Conservation (phyloP, 2,329 filamentous ascomycete genomes). For the Ascochyta clinopodiicola region DNA sequence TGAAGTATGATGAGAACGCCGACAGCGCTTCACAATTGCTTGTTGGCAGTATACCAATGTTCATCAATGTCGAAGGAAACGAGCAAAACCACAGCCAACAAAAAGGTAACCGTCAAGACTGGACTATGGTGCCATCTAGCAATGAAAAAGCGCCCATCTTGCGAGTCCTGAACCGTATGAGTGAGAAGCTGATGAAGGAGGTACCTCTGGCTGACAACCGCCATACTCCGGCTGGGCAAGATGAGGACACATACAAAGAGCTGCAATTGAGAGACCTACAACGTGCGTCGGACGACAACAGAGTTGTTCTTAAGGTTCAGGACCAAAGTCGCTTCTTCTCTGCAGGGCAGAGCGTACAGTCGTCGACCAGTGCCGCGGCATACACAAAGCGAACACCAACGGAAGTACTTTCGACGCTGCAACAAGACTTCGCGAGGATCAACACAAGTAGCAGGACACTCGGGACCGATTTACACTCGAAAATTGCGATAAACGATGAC, state of each 20-base stretch:
- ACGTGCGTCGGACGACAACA: slow-evolving; percentile 74
- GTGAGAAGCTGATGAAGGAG: slow-evolving; percentile 90
- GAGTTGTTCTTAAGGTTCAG: slow-evolving; percentile 84
- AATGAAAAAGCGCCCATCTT: slow-evolving; percentile 85
- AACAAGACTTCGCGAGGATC: slow-evolving; percentile 64
- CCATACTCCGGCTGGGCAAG: slow-evolving; percentile 69
- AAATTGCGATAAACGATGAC: slow-evolving; percentile 73
- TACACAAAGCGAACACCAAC: slow-evolving; percentile 74
- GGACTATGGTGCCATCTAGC: slow-evolving; percentile 82
- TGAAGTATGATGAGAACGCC: slow-evolving; percentile 71
- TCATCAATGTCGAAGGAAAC: slow-evolving; percentile 92
- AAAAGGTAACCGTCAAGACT: slow-evolving; percentile 84
- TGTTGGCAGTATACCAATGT: slow-evolving; percentile 77
- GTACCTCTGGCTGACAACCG: slow-evolving; percentile 79
- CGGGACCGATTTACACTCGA: slow-evolving; percentile 63
- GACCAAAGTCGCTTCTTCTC: slow-evolving; percentile 87
- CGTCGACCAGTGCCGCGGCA: slow-evolving; percentile 57
- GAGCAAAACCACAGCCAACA: slow-evolving; percentile 92
- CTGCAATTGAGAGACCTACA: slow-evolving; percentile 81
- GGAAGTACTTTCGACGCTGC: slow-evolving; percentile 70
- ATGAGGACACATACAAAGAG: slow-evolving; percentile 76
- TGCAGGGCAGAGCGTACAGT: slow-evolving; percentile 51
- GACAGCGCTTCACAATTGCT: slow-evolving; percentile 53
- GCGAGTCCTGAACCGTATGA: slow-evolving; percentile 85
- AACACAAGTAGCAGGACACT: slow-evolving; percentile 40